A percentile compares a stretch with the other conserved stretches of the same genome.
These are phyloP conservation scores for Syncephalastrum racemosum DNA, from an alignment of 371 early-diverging fungal species.

Conservation along the genomic window DNA sequence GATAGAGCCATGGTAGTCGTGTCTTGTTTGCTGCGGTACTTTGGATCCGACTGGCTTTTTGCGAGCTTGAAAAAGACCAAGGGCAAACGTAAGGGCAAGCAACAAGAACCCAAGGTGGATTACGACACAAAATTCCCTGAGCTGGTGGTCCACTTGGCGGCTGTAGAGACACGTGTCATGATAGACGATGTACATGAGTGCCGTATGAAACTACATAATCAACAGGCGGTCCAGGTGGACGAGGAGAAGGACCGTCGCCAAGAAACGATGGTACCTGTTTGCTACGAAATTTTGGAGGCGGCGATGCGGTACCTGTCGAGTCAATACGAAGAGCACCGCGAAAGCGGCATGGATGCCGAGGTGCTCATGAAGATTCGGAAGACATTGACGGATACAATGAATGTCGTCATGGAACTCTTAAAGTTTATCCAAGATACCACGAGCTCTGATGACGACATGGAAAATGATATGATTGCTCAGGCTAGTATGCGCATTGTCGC, in stretches of 20 bases:
- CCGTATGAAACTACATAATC: conserved; percentile 22
- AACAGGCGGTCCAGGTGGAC: conserved; percentile 14
- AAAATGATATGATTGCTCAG: conserved; percentile 38
- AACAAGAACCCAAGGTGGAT: conserved; percentile 17
- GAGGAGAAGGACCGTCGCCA: conserved; percentile 25
- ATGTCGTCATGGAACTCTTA: conserved; percentile 40
- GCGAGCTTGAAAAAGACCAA: conserved; percentile 28
- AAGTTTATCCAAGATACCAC: conserved; percentile 36
- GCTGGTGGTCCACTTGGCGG: conserved; percentile 44
- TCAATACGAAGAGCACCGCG: conserved; percentile 23
- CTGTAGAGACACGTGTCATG: conserved; percentile 54
- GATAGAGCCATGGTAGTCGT: conserved; percentile 32
- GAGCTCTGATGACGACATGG: conserved; percentile 22
- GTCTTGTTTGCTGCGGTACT: conserved; percentile 31
- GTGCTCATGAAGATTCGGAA: conserved; percentile 42
- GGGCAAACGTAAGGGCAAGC: conserved; percentile 12
- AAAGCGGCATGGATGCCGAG: conserved; percentile 40
- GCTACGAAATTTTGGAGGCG: conserved; percentile 46
- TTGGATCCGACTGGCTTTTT: conserved; percentile 50
- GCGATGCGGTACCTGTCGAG: conserved; percentile 40
- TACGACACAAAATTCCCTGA: conserved; percentile 40
- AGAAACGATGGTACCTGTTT: conserved; percentile 42
- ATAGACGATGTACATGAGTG: conserved; percentile 48
- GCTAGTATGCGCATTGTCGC: conserved; percentile 45
- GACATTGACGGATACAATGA: conserved; percentile 41